Evolutionary conservation across 2,329 filamentous ascomycete genomes (phyloP), one percentile per base, ranked within the genome.

Genomic region (Peltaster fructicola): DNA sequence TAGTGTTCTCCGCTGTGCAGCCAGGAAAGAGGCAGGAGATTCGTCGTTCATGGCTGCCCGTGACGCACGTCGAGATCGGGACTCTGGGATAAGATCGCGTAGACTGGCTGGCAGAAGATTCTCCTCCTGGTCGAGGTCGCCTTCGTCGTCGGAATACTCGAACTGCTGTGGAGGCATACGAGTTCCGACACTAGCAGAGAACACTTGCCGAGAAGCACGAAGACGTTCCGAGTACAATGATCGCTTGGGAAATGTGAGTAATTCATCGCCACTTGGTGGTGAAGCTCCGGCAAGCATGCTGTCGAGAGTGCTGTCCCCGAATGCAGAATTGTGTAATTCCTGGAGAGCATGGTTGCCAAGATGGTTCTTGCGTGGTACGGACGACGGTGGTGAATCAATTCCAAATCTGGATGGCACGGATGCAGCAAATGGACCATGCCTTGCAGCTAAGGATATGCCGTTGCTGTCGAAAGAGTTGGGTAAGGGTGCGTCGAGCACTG

Each of bases 401-500:
- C 79, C 79, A 41, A 95, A 93, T 40, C 85, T 80, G 25, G 81
- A 79, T 7, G 88, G 88, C 7, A 95, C 78, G 0, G 85, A 95
- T 0, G 84, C 80, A 6, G 85, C 84, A 51, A 90, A 82, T 0
- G 84, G 81, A 0, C 79, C 88, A 47, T 84, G 82, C 31, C 81
- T 71, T 10, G 85, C 84, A 33, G 81, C 82, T 48, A 85, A 79
- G 7, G 84, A 93, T 26, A 93, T 79, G 24, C 84, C 85, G 44
- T 93, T 88, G 40, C 82, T 91, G 52, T 95, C 88, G 48, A 95
- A 93, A 0, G 85, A 95, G 6, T 84, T 80, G 2, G 88, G 88
- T 6, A 95, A 65, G 9, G 81, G 82, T 3, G 82, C 88, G 54
- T 95, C 85, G 34, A 93, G 65, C 8, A 90, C 79, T n/a, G 79